Evolutionary conservation across 257 asterid species (phyloP).

Genomic region (Misopates orontium): DNA sequence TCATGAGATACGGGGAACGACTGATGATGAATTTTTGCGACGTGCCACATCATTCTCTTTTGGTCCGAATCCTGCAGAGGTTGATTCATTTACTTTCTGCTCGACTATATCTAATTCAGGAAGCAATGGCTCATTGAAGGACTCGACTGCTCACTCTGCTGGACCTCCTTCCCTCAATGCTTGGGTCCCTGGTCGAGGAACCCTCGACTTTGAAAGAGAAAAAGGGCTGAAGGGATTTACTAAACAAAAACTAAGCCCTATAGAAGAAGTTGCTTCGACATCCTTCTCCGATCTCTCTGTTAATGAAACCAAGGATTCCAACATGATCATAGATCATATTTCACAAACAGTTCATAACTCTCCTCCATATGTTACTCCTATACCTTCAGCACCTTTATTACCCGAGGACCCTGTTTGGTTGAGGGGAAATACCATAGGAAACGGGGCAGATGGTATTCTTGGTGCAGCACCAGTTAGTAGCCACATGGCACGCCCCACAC

Average conservation of each 20-base stretch:
- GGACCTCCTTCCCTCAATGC: conserved; percentile 89
- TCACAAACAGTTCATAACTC: conserved; percentile 37
- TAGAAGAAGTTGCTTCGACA: conserved; percentile 56
- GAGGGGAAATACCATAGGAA: conserved; percentile 34
- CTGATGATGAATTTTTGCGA: conserved; percentile 57
- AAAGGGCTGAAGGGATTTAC: conserved; percentile 33
- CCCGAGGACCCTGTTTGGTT: conserved; percentile 70
- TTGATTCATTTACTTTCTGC: conserved; percentile 50
- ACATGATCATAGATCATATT: conserved; percentile 25
- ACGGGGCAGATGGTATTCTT: conserved; percentile 62
- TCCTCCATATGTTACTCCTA: conserved; percentile 52
- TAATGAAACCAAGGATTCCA: conserved; percentile 33
- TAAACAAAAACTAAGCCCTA: conserved; percentile 53
- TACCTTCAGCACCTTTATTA: conserved; percentile 83
- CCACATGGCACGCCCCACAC: conserved; percentile 34
- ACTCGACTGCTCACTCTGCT: conserved; percentile 41
- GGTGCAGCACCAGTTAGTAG: conserved; percentile 65
- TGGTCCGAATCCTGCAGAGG: conserved; percentile 41
- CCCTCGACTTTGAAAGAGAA: conserved; percentile 35
- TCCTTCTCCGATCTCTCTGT: conserved; percentile 50
- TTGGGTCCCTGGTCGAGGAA: conserved; percentile 61
- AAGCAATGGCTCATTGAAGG: conserved; percentile 31
- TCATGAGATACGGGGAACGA: conserved; percentile 21
- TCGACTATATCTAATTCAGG: conserved; percentile 31
- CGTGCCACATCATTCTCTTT: conserved; percentile 63